Evolutionary conservation across 768 basidiomycete species (phyloP).

Genomic region (Xanthoconium stramineum): DNA sequence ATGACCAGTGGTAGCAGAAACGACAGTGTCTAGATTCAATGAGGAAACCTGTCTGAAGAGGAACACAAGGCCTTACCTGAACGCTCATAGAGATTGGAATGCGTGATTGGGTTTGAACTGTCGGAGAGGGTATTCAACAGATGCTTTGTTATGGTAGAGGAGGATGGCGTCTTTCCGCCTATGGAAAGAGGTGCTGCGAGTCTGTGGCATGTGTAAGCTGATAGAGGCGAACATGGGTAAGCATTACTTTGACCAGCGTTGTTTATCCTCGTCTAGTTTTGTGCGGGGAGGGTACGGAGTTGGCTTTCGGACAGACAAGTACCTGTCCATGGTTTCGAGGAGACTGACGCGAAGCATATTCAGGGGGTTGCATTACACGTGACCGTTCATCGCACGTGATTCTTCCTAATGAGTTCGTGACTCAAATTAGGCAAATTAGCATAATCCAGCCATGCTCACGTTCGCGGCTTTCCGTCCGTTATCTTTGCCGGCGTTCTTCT

Average conservation of each 20-base stretch:
- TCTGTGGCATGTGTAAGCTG: slow-evolving; percentile 8
- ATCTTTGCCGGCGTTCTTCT: slow-evolving; percentile 5
- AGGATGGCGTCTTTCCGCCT: slow-evolving; percentile 36
- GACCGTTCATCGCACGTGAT: slow-evolving; percentile 2
- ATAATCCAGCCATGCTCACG: slow-evolving; percentile 6
- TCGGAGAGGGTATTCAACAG: slow-evolving; percentile 61
- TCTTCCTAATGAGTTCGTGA: neutral
- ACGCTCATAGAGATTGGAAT: slow-evolving; percentile 60
- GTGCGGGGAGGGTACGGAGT: slow-evolving; percentile 11
- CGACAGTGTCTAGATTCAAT: slow-evolving; percentile 47
- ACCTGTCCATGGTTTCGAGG: slow-evolving; percentile 23
- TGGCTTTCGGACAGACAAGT: slow-evolving; percentile 25
- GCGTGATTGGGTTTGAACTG: slow-evolving; percentile 74
- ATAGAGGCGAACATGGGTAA: neutral
- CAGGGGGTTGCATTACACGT: slow-evolving; percentile 13
- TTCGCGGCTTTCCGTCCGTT: slow-evolving; percentile 3
- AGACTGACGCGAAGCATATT: neutral
- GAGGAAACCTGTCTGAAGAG: neutral
- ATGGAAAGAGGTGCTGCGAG: slow-evolving; percentile 31
- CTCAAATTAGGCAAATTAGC: too few species aligned
- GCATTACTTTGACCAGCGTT: slow-evolving; percentile 15
- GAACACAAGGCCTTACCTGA: slow-evolving; percentile 43
- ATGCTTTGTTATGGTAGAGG: slow-evolving; percentile 50
- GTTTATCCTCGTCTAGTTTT: slow-evolving; percentile 18
- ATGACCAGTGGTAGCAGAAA: slow-evolving; percentile 66